Evolutionary conservation across 1,284 basidiomycete genomes (phyloP), one percentile per base, ranked within the genome.

Genomic region (Takashimella tepidaria): DNA sequence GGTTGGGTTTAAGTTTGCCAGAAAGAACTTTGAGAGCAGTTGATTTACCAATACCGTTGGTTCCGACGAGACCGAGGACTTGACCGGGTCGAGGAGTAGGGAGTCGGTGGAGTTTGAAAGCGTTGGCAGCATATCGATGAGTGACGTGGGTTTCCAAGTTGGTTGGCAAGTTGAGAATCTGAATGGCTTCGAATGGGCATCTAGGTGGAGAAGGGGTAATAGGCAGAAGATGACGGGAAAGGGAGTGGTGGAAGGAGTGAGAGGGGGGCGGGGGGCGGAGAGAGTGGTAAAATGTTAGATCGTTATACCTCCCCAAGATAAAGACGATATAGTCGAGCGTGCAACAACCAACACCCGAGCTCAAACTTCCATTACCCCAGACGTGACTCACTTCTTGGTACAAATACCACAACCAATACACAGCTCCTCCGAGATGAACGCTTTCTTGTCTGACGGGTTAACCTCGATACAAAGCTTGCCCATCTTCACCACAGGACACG

Each of bases 361-460:
- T n/a, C n/a, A n/a, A n/a, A n/a, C n/a, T n/a, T n/a, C n/a, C 12
- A 22, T 3, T 6, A 3, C 22, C 45, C 46, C 50, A n/a, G 45
- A n/a, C n/a, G 16, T 27, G 22, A 76, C 87, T 73, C 67, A 95
- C 92, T 95, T 96, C 79, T 96, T 96, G 45, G 95, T 92, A 75
- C 93, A 97, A 70, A 96, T 96, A 88, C 92, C 92, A 76, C 92
- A 97, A 69, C 92, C 92, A 61, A 95, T 95, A 74, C 92, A 95
- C 52, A 98, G 79, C 74, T 93, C 91, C 76, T 97, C 92, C 25
- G 93, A 97, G 77, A 98, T 87, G 82, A 92, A 96, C 2, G 93
- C 88, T 76, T 96, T 96, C 81, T 93, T 95, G 79, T 95, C 89
- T 13, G 85, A 82, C 13, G 91, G 76, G 72, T 90, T 92, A 62